phyloP scores from a whole-genome alignment of 1,139 yeast species.

The Sugiyamaella neomexicana region DNA sequence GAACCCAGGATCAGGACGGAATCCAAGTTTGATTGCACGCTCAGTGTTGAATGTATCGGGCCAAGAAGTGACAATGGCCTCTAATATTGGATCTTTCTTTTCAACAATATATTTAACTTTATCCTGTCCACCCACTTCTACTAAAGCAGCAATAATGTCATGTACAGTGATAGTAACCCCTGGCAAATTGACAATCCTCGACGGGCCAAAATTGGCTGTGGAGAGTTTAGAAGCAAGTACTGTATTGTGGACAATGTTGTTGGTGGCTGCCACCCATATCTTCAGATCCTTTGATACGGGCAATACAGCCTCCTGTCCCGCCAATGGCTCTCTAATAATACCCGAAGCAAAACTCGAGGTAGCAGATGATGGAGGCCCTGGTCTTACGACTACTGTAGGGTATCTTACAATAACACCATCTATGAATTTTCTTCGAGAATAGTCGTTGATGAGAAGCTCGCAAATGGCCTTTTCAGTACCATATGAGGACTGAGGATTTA shows the following conservation, averaged over 20 bases:
- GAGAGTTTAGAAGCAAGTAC: constrained; percentile 25
- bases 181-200: constrained; percentile 30
- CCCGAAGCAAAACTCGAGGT: constrained; percentile 33
- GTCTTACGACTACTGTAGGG: constrained; percentile 32
- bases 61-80: constrained; percentile 27
- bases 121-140: constrained; percentile 24
- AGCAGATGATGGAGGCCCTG: constrained; percentile 32
- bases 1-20: constrained; percentile 25
- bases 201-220: constrained; percentile 20
- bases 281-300: constrained; percentile 26
- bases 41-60: constrained; percentile 23
- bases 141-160: constrained; percentile 30
- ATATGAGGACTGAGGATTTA: constrained; percentile 32
- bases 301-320: constrained; percentile 23
- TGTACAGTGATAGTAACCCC: constrained; percentile 31
- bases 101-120: constrained; percentile 21
- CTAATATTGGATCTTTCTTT: constrained; percentile 20
- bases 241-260: constrained; percentile 26
- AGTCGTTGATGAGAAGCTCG: constrained; percentile 30
- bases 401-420: constrained; percentile 30
- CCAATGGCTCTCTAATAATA: constrained; percentile 32
- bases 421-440: constrained; percentile 29
- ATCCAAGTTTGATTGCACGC: constrained; percentile 22
- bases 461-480: constrained; percentile 31
- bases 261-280: constrained; percentile 29